Evolutionary conservation across 2,329 filamentous ascomycete species (phyloP), one percentile per base, ranked within the genome.

Genomic region (Arachnomyces sp.): DNA sequence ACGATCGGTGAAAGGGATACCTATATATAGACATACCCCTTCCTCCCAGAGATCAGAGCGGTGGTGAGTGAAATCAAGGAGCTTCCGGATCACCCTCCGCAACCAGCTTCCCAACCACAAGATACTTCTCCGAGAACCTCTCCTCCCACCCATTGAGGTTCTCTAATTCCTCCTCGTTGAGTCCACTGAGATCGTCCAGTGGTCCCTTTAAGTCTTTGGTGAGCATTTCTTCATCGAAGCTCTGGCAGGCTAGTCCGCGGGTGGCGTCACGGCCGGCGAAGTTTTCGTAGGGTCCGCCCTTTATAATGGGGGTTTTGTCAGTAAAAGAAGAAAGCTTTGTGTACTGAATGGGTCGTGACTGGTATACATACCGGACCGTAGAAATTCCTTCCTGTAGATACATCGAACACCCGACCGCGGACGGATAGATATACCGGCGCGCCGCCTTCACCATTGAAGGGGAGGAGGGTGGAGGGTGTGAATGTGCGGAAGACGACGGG

Each of bases 151-250:
- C 87, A 53, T 75, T 73, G 62, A 95, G 68, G 36, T 88, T 85
- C 61, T 94, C 89, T 66, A 84, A 67, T 71, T 94, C 82, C 43
- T 90, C 87, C 1, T 60, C 62, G 4, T 78, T 79, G 45, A 96
- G 64, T 42, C 82, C 86, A 38, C 78, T 73, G 32, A 95, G 71
- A 39, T 73, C 78, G 60, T 95, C 88, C 47, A 95, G 68, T 33
- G 87, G 86, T 0, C 78, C 90, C 42, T 92, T 78, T 40, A 96
- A 67, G 62, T 95, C 84, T 71, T 90, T 80, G 13, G 92, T 96
- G 66, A 96, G 68, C 88, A 96, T 94, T 5, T 89, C 84, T 71
- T 86, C 79, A 60, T 95, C 92, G 62, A 98, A 96, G 68, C 86
- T 94, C 44, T 89, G 86, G 62, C 78, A 86, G 1, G 92, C 90